phyloP scores from a whole-genome alignment of 768 basidiomycete genomes.

The Amanita fuliginea region DNA sequence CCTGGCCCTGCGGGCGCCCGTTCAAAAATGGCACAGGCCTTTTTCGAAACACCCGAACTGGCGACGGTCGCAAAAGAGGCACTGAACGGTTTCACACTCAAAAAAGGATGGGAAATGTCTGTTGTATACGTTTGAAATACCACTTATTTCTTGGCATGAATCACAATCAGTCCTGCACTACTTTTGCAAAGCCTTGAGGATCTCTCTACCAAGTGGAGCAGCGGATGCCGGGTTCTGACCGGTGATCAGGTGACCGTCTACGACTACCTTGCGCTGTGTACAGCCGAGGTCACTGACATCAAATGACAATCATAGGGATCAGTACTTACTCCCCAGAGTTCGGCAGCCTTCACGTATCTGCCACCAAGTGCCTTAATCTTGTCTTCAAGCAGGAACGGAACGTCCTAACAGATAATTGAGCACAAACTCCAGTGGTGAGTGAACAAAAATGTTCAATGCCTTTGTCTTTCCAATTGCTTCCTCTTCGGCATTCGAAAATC shows the following conservation, averaged over 20 bases:
- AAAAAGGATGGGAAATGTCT: constrained; percentile 78
- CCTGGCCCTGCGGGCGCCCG: constrained; percentile 53
- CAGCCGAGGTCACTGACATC: neutral
- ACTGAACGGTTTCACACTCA: constrained; percentile 76
- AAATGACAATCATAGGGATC: constrained; percentile 2
- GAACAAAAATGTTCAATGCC: constrained; percentile 20
- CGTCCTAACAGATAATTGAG: constrained; percentile 18
- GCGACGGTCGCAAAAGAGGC: constrained; percentile 74
- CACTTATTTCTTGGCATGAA: neutral
- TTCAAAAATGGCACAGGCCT: constrained; percentile 72
- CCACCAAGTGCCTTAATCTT: constrained; percentile 57
- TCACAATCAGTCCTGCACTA: neutral
- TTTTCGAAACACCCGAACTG: constrained; percentile 66
- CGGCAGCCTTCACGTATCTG: constrained; percentile 43
- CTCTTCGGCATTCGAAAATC: constrained; percentile 69
- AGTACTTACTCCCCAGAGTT: constrained; percentile 44
- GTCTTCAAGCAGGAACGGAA: constrained; percentile 68
- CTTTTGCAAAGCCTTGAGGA: constrained; percentile 30
- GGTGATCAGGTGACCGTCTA: constrained; percentile 50
- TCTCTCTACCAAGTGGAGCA: constrained; percentile 38
- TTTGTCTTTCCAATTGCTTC: constrained; percentile 30
- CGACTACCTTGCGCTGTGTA: constrained; percentile 37
- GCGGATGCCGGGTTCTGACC: constrained; percentile 73
- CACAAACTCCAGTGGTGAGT: constrained; percentile 3
- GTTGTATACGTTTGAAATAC: constrained; percentile 49